Conservation (phyloP, 306 rosid genomes). For the Castanea mollissima region DNA sequence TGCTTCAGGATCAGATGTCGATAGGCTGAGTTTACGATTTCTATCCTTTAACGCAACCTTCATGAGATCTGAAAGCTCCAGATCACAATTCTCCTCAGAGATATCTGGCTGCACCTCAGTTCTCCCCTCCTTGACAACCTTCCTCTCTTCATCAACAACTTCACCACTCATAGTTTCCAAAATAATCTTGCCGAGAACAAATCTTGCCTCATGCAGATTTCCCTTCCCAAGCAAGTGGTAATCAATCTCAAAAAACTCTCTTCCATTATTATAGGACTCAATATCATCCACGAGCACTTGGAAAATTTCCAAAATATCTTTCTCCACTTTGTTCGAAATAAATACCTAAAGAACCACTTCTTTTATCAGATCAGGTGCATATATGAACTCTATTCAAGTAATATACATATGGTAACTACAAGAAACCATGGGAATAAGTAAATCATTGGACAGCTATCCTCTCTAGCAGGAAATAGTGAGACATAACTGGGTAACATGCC, state of each 20-base stretch:
- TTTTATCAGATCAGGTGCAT: slow-evolving; percentile 22
- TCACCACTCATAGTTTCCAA: slow-evolving; percentile 63
- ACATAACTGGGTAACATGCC: background rate
- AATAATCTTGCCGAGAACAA: slow-evolving; percentile 72
- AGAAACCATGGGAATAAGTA: background rate
- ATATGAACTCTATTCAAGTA: slow-evolving; percentile 25
- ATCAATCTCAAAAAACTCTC: slow-evolving; percentile 50
- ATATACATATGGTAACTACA: background rate
- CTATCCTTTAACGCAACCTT: slow-evolving; percentile 23
- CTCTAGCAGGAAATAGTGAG: background rate
- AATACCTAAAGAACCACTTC: slow-evolving; percentile 53
- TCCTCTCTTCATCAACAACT: slow-evolving; percentile 26
- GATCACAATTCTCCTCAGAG: slow-evolving; percentile 19
- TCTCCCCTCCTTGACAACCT: slow-evolving; percentile 37
- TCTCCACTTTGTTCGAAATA: slow-evolving; percentile 48
- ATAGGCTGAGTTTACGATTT: slow-evolving; percentile 20
- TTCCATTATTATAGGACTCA: slow-evolving; percentile 37
- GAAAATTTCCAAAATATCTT: slow-evolving; percentile 49
- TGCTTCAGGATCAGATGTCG: slow-evolving; percentile 19
- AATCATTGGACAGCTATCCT: background rate
- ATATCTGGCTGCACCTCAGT: slow-evolving; percentile 17
- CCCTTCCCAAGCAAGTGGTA: slow-evolving; percentile 54
- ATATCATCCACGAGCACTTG: slow-evolving; percentile 36
- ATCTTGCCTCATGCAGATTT: slow-evolving; percentile 49
- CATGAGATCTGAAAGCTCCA: slow-evolving; percentile 26